Base-by-base conservation (phyloP, 2,329 filamentous ascomycete genomes). In the Alternaria viburni region DNA sequence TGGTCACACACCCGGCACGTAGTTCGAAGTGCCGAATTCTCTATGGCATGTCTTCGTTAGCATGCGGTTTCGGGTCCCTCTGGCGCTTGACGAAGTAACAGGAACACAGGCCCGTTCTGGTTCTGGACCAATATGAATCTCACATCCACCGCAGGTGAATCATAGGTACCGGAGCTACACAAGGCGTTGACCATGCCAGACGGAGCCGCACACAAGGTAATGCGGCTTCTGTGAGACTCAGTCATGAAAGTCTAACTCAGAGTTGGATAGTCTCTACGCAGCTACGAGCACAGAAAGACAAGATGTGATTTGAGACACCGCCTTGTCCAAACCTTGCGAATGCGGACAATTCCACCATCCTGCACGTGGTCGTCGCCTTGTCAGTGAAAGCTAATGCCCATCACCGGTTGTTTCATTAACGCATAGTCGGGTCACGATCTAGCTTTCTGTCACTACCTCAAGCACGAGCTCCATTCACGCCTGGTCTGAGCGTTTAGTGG, bases 161-260 rank as follows among this genome's bases (percentile, higher is more conserved):
- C 7, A 36, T 8, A 4, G 13, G 13, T n/a, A 1, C 1, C 32
- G 4, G 7, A 0, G n/a, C 3, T n/a, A 5, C 4, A 36, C 15
- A n/a, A 3, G 15, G 15, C 5, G 32, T 36, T 36, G 32, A 36
- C 32, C 7, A 36, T 36, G 7, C 32, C 32, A 36, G 32, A n/a
- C 7, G 15, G 3, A 36, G 2, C 4, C 32, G 13, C 32, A 4
- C 4, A 15, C 32, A 9, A 36, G 32, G 4, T n/a, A 4, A 36
- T 36, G 15, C 15, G 8, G 32, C 3, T n/a, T 8, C 15, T 2
- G 4, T 36, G 32, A n/a, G 15, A 9, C 32, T n/a, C 15, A 36
- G 15, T 0, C 7, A n/a, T n/a, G 4, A 4, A 0, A 36, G 32
- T 2, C 6, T 36, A 36, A 10, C 32, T 5, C 8, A n/a, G 2